Evolutionary conservation across 768 basidiomycete genomes (phyloP).

Genomic region (Termitomyces sp.): DNA sequence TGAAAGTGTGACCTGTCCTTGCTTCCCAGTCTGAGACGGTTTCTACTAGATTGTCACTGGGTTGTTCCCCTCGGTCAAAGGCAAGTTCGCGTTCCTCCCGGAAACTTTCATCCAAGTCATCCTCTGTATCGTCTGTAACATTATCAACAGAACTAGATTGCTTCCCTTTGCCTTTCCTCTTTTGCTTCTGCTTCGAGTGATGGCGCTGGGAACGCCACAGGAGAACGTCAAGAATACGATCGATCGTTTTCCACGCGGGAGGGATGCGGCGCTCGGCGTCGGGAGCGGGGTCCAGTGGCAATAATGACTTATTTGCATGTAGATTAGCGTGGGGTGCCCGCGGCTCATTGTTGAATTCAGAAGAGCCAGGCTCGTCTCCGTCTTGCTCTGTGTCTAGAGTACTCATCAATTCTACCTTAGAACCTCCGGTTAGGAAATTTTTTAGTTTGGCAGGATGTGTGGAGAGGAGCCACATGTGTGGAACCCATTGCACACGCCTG

Average conservation of each 20-base stretch:
- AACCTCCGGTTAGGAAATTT: conserved; percentile 67
- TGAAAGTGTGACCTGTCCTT: conserved; percentile 33
- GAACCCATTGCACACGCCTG: conserved; percentile 80
- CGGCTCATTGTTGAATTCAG: conserved; percentile 37
- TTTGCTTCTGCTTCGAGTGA: conserved; percentile 20
- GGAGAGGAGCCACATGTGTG: conserved; percentile 84
- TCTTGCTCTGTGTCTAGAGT: conserved; percentile 28
- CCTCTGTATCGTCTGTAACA: conserved; percentile 23
- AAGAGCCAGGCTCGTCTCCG: conserved; percentile 20
- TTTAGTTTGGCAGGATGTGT: conserved; percentile 63
- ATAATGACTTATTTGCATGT: conserved; percentile 17
- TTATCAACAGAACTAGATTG: conserved; percentile 10
- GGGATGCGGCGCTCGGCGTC: conserved; percentile 78
- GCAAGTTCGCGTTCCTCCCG: conserved; percentile 32
- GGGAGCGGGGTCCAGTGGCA: conserved; percentile 37
- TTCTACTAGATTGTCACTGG: conserved; percentile 45
- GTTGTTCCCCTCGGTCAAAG: conserved; percentile 60
- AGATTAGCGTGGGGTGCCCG: conserved; percentile 28
- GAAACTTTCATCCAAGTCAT: conserved; percentile 22
- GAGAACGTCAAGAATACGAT: conserved; percentile 81
- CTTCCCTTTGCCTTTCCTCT: conserved; percentile 20
- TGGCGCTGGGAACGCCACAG: conserved; percentile 44
- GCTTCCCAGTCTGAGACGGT: conserved; percentile 60
- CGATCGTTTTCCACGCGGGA: conserved; percentile 79
- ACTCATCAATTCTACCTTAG: conserved; percentile 60